Percentiles rank a stretch among this genome's conserved stretches.
Evolutionary conservation across 768 basidiomycete genomes (phyloP).

Genomic region (Leccinum olivaceopallidum): DNA sequence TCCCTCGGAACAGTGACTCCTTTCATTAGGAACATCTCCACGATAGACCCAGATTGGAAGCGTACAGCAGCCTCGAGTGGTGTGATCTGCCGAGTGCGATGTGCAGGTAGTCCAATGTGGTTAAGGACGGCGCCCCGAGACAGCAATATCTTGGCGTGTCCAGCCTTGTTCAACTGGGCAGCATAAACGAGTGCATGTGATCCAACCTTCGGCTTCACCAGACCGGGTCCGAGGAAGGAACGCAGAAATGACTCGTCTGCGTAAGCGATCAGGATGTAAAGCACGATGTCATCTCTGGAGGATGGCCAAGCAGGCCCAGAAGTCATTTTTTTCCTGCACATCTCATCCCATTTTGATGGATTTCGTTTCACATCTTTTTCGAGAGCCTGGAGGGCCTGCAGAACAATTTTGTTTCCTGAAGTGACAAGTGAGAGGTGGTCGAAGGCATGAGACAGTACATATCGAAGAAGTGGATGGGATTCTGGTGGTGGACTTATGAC

Average conservation of each 20-base stretch:
- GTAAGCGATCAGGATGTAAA: constrained; percentile 1
- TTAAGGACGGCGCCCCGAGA: background rate
- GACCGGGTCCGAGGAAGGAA: background rate
- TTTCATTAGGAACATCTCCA: background rate
- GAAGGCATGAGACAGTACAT: background rate
- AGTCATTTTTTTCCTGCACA: background rate
- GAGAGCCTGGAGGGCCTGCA: background rate
- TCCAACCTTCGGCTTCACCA: background rate
- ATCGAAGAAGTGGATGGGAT: constrained; percentile 6
- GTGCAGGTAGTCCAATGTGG: background rate
- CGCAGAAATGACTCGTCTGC: background rate
- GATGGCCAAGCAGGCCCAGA: background rate
- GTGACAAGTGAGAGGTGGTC: constrained; percentile 2
- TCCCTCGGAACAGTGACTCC: background rate
- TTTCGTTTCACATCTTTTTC: background rate
- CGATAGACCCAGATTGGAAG: background rate
- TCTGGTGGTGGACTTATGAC: background rate
- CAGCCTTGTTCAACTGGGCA: background rate
- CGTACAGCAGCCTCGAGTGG: background rate
- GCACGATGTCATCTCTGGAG: background rate
- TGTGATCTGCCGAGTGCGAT: background rate
- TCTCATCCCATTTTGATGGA: constrained; percentile 3
- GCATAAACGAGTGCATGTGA: background rate
- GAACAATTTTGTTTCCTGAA: background rate
- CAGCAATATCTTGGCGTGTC: background rate